Conservation (phyloP, 371 early-diverging fungal species). For the Apophysomyces ossiformis region DNA sequence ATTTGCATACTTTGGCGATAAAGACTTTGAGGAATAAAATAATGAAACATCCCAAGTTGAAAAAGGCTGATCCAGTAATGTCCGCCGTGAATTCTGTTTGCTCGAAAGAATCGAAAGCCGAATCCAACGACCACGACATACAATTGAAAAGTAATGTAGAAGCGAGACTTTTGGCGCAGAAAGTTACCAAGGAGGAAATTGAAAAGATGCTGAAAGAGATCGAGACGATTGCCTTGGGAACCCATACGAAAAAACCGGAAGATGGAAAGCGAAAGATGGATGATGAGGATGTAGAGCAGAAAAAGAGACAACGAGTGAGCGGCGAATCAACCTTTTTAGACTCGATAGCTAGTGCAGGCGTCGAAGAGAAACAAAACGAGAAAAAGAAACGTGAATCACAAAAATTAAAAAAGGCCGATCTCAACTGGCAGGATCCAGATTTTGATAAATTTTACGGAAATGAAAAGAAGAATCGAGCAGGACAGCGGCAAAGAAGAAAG, state of each 20-base stretch:
- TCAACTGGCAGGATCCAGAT: slow-evolving; percentile 32
- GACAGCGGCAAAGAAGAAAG: slow-evolving; percentile 51
- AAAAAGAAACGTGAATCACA: slow-evolving; percentile 15
- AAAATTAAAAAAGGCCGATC: slow-evolving; percentile 2
- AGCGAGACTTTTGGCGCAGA: slow-evolving; percentile 35
- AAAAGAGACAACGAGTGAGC: not conserved
- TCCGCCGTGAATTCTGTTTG: slow-evolving; percentile 12
- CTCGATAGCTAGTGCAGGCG: slow-evolving; percentile 24
- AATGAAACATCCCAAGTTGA: slow-evolving; percentile 30
- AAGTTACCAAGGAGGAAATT: slow-evolving; percentile 28
- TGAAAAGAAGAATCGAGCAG: slow-evolving; percentile 44
- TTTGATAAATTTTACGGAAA: slow-evolving; percentile 50
- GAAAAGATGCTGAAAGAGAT: slow-evolving; percentile 25
- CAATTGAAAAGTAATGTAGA: slow-evolving; percentile 28
- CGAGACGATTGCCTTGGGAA: slow-evolving; percentile 24
- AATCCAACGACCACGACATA: slow-evolving; percentile 14
- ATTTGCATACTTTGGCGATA: slow-evolving; percentile 41
- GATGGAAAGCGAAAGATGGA: slow-evolving; percentile 15
- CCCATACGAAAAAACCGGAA: slow-evolving; percentile 26
- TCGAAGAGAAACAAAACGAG: slow-evolving; percentile 18
- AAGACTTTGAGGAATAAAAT: slow-evolving; percentile 38
- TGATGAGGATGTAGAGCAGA: slow-evolving; percentile 8
- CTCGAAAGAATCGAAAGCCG: not conserved
- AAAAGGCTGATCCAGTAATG: slow-evolving; percentile 22
- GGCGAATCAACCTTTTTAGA: slow-evolving; percentile 41